A percentile compares a stretch with the other conserved stretches of the same genome.
phyloP scores from a whole-genome alignment of 768 basidiomycete genomes.

The Boletus speciosus region DNA sequence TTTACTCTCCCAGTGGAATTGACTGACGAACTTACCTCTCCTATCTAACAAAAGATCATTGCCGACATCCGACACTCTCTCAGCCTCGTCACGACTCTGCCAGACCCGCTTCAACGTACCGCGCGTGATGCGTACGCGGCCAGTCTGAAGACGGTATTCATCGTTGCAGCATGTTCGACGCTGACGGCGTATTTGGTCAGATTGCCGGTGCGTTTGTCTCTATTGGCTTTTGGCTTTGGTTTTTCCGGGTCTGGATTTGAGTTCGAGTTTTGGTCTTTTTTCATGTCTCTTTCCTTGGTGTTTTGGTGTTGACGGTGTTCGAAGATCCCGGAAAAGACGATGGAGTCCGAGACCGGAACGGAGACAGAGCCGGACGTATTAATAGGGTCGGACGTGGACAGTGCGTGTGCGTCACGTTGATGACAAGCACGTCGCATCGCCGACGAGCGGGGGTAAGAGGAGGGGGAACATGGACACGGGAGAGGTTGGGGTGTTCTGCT shows the following conservation, averaged over 20 bases:
- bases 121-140: conserved; percentile 21
- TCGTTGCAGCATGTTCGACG: conserved; percentile 19
- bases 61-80: conserved; percentile 17
- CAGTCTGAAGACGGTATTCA: conserved; percentile 16
- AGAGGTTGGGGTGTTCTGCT: too few species aligned
- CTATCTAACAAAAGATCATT: conserved; percentile 10
- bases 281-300: not conserved
- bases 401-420: too few species aligned
- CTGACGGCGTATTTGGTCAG: conserved; percentile 16
- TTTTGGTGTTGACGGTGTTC: not conserved
- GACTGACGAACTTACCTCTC: not conserved
- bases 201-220: conserved; percentile 11
- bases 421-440: not conserved
- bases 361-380: not conserved
- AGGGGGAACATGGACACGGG: too few species aligned
- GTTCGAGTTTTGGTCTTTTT: too few species aligned
- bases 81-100: conserved; percentile 11
- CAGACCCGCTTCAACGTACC: conserved; percentile 10
- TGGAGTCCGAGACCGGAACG: not conserved
- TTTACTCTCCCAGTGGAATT: too few species aligned
- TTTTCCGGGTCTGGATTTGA: too few species aligned
- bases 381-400: not conserved
- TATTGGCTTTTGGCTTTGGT: not conserved
- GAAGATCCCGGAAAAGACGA: conserved; percentile 15
- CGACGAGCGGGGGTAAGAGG: too few species aligned